These are phyloP conservation scores for Phytophthora pseudosyringae DNA, from an alignment of 352 stramenopile genomes.

Conservation along the genomic window DNA sequence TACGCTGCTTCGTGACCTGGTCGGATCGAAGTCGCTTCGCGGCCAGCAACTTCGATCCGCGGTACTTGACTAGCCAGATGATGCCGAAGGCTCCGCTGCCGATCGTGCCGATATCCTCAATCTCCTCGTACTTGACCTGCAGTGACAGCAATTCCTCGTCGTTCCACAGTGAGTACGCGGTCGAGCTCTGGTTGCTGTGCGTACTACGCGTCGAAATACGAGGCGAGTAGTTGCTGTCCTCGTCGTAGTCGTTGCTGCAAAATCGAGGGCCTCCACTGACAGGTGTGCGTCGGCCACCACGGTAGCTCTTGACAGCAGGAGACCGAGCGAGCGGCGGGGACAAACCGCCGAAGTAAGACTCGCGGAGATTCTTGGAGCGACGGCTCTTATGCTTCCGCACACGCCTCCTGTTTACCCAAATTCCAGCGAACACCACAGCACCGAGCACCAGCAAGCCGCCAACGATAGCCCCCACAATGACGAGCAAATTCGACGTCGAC, in stretches of 20 bases:
- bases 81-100: constrained; percentile 54
- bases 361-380: constrained; percentile 26
- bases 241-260: constrained; percentile 28
- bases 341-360: constrained; percentile 44
- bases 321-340: constrained; percentile 40
- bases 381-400: constrained; percentile 2
- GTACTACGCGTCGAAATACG: constrained; percentile 45
- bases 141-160: constrained; percentile 59
- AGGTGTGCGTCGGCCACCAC: constrained; percentile 29
- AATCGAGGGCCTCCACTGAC: constrained; percentile 30
- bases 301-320: constrained; percentile 32
- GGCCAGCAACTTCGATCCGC: constrained; percentile 41
- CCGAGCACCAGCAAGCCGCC: constrained; percentile 45
- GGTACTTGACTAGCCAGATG: constrained; percentile 59
- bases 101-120: constrained; percentile 57
- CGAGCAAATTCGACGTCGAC: constrained; percentile 21
- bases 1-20: constrained; percentile 49
- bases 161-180: constrained; percentile 58
- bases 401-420: constrained; percentile 32
- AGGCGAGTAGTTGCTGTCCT: constrained; percentile 32
- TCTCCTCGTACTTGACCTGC: constrained; percentile 53
- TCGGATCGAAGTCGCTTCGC: constrained; percentile 61
- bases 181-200: constrained; percentile 44
- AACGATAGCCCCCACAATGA: constrained; percentile 44
- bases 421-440: constrained; percentile 18